Percentiles rank a stretch among this genome's conserved stretches.
Evolutionary conservation across 306 rosid genomes (phyloP).

Genomic region (Ormosia semicastrata): DNA sequence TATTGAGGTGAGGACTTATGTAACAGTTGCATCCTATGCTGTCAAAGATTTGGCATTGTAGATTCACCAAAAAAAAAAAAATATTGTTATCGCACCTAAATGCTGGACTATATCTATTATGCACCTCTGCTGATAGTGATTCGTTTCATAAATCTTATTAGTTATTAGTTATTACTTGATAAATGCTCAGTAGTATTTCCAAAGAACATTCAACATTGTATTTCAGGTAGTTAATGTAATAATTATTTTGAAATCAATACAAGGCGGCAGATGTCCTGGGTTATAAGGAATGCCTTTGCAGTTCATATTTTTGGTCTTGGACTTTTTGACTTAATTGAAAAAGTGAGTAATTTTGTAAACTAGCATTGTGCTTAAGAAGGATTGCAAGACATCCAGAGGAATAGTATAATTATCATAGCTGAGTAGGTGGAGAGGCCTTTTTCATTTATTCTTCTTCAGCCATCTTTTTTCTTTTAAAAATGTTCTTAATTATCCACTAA

Average conservation of each 20-base stretch:
- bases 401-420: too few relatives aligned
- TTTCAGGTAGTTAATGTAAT: not conserved
- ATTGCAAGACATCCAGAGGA: too few relatives aligned
- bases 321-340: too few relatives aligned
- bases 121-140: not conserved
- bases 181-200: not conserved
- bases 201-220: not conserved
- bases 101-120: not conserved
- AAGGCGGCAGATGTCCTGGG: not conserved
- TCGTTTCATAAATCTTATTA: not conserved
- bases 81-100: not conserved
- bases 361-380: too few relatives aligned
- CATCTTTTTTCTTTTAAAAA: too few relatives aligned
- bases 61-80: too few relatives aligned
- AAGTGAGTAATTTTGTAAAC: too few relatives aligned
- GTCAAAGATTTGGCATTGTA: not conserved
- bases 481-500: too few relatives aligned
- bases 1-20: slow-evolving; percentile 61
- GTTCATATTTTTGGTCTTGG: not conserved
- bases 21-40: not conserved
- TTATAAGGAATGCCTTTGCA: not conserved
- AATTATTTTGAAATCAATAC: not conserved
- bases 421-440: too few relatives aligned
- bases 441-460: too few relatives aligned
- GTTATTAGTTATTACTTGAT: not conserved